Percentiles rank a stretch among this genome's conserved stretches.
Conservation (phyloP, 306 rosid genomes). For the Fragaria vesca region DNA sequence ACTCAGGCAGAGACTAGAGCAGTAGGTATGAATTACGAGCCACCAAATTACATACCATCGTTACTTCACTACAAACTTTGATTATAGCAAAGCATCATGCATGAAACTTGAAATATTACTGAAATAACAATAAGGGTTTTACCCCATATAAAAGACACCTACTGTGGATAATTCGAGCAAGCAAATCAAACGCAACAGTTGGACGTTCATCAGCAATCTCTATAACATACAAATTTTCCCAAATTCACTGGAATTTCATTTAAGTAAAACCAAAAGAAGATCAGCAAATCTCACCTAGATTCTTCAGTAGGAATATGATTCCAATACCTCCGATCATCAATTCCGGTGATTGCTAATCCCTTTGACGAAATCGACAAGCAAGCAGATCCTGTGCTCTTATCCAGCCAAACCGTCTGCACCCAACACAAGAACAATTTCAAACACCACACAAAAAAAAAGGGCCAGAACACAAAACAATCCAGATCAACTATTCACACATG, state of each 20-base stretch:
- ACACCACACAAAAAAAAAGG: neutral
- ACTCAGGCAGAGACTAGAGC: neutral
- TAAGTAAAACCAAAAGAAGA: neutral
- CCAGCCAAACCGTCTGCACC: conserved; percentile 85
- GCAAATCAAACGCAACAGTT: conserved; percentile 20
- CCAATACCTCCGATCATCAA: conserved; percentile 49
- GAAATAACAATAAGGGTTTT: neutral
- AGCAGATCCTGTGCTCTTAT: conserved; percentile 64
- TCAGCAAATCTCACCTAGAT: conserved; percentile 54
- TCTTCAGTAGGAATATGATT: conserved; percentile 48
- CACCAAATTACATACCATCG: neutral
- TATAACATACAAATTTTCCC: conserved; percentile 16
- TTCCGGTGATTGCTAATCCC: conserved; percentile 83
- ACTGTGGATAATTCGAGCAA: conserved; percentile 25
- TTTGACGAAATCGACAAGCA: conserved; percentile 69
- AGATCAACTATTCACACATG: neutral
- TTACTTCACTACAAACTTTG: neutral
- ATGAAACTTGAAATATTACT: neutral
- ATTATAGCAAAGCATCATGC: neutral
- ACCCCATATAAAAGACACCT: neutral
- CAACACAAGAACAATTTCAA: conserved; percentile 14
- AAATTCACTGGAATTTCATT: conserved; percentile 17
- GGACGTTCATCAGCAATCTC: conserved; percentile 25
- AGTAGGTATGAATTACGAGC: neutral
- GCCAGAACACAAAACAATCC: neutral